phyloP scores from a whole-genome alignment of 106 monocot genomes.

The Ottelia alismoides region DNA sequence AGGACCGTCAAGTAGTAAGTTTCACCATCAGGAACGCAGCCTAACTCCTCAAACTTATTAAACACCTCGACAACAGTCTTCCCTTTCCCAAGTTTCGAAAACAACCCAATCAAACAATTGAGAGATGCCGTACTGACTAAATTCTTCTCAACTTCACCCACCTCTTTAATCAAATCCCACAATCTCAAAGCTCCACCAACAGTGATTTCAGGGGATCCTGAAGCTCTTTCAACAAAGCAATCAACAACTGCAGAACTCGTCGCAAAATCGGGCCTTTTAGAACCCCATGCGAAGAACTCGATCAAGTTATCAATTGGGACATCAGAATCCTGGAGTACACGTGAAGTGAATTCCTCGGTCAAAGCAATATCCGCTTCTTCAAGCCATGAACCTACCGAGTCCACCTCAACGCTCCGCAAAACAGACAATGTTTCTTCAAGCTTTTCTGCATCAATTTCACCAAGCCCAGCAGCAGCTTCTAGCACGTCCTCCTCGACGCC shows the following conservation, averaged over 20 bases:
- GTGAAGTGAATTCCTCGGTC: slow-evolving; percentile 43
- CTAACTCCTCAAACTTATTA: slow-evolving; percentile 56
- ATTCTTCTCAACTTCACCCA: slow-evolving; percentile 33
- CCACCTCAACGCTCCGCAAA: slow-evolving; percentile 19
- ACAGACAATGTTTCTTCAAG: slow-evolving; percentile 28
- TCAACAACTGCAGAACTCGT: slow-evolving; percentile 14
- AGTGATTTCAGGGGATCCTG: slow-evolving; percentile 10
- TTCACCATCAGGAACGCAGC: slow-evolving; percentile 35
- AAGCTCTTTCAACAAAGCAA: slow-evolving; percentile 31
- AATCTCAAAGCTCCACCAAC: slow-evolving; percentile 44
- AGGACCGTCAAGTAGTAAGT: slow-evolving; percentile 58
- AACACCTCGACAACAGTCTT: slow-evolving; percentile 71
- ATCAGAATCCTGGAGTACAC: slow-evolving; percentile 29
- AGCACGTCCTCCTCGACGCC: no score
- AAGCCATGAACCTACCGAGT: slow-evolving; percentile 24
- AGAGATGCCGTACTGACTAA: slow-evolving; percentile 37
- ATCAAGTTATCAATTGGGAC: slow-evolving; percentile 34
- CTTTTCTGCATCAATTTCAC: slow-evolving; percentile 26
- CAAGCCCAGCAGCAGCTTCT: slow-evolving; percentile 2
- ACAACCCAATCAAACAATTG: slow-evolving; percentile 43
- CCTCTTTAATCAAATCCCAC: slow-evolving; percentile 79
- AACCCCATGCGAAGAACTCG: slow-evolving; percentile 51
- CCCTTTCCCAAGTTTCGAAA: slow-evolving; percentile 37
- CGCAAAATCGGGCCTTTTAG: slow-evolving; percentile 11
- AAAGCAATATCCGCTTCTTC: slow-evolving; percentile 27